Evolutionary conservation across 2,329 filamentous ascomycete species (phyloP).

Genomic region (Fusarium chlamydosporum): DNA sequence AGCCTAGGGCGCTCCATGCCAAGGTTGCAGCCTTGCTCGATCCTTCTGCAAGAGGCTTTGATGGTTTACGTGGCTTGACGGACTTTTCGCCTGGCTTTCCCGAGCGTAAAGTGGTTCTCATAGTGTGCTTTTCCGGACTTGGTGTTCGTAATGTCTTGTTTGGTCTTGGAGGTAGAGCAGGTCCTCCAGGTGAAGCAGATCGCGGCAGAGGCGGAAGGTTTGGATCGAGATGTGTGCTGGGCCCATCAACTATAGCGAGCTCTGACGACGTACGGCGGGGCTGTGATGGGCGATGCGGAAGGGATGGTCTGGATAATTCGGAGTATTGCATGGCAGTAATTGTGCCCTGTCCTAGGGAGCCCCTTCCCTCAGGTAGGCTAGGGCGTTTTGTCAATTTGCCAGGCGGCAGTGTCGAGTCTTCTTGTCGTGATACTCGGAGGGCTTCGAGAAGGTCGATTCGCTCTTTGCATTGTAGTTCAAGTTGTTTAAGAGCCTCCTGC

Average conservation of each 20-base stretch:
- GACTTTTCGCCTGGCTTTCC: slow-evolving; percentile 62
- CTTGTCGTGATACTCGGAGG: slow-evolving; percentile 75
- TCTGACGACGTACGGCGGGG: slow-evolving; percentile 69
- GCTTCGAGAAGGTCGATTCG: slow-evolving; percentile 90
- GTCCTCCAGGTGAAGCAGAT: slow-evolving; percentile 53
- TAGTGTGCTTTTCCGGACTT: slow-evolving; percentile 72
- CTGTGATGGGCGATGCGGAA: slow-evolving; percentile 70
- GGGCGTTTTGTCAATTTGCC: slow-evolving; percentile 46
- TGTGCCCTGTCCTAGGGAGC: slow-evolving; percentile 84
- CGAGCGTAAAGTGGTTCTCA: slow-evolving; percentile 73
- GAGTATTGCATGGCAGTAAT: slow-evolving; percentile 85
- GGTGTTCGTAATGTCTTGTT: slow-evolving; percentile 63
- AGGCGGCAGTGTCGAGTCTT: slow-evolving; percentile 40
- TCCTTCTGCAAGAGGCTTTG: slow-evolving; percentile 63
- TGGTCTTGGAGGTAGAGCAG: slow-evolving; percentile 50
- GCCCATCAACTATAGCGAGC: slow-evolving; percentile 58
- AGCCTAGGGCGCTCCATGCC: slow-evolving; percentile 68
- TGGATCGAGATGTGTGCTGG: slow-evolving; percentile 41
- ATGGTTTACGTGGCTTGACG: slow-evolving; percentile 58
- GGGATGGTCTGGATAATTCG: slow-evolving; percentile 79
- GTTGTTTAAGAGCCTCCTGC: slow-evolving; percentile 82
- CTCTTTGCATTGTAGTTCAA: slow-evolving; percentile 94
- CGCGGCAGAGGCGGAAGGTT: slow-evolving; percentile 45
- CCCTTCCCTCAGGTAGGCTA: slow-evolving; percentile 55
- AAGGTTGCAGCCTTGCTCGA: slow-evolving; percentile 75